Evolutionary conservation across 2,329 filamentous ascomycete genomes (phyloP).

Genomic region (Colletotrichum lentis): DNA sequence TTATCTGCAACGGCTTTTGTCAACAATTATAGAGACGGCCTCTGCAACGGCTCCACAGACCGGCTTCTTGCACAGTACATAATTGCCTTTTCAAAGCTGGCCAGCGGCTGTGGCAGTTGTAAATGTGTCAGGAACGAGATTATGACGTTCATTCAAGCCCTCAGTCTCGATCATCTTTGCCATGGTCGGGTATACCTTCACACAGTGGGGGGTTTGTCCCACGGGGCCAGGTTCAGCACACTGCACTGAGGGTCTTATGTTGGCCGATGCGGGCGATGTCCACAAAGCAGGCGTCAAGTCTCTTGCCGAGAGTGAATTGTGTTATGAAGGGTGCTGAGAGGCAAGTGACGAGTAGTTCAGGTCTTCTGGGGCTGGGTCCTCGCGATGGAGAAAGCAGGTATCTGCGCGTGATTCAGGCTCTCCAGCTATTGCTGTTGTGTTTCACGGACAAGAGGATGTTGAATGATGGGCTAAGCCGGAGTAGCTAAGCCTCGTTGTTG

Average conservation of each 20-base stretch:
- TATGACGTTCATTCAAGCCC: constrained; percentile 52
- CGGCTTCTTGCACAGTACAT: constrained; percentile 68
- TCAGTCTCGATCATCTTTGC: constrained; percentile 54
- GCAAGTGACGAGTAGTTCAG: background rate
- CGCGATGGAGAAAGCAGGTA: no score
- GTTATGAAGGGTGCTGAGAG: background rate
- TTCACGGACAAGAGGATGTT: no score
- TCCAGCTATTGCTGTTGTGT: no score
- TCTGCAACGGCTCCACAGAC: constrained; percentile 65
- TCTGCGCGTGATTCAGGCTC: no score
- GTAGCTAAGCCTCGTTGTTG: no score
- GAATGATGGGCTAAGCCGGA: no score
- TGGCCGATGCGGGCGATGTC: constrained; percentile 61
- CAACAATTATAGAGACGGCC: constrained; percentile 70
- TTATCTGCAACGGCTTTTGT: constrained; percentile 52
- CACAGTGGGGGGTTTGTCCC: constrained; percentile 56
- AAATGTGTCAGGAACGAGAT: constrained; percentile 57
- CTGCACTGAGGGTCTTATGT: constrained; percentile 60
- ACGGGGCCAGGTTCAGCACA: constrained; percentile 54
- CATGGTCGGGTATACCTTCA: constrained; percentile 55
- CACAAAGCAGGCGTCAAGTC: constrained; percentile 53
- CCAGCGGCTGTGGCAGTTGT: constrained; percentile 65
- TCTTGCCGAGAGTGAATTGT: constrained; percentile 38
- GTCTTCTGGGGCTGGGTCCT: no score
- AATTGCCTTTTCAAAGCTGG: constrained; percentile 61